Evolutionary conservation across 148 eudicot species (phyloP), one percentile per base, ranked within the genome.

Genomic region (Fallopia convolvulus): DNA sequence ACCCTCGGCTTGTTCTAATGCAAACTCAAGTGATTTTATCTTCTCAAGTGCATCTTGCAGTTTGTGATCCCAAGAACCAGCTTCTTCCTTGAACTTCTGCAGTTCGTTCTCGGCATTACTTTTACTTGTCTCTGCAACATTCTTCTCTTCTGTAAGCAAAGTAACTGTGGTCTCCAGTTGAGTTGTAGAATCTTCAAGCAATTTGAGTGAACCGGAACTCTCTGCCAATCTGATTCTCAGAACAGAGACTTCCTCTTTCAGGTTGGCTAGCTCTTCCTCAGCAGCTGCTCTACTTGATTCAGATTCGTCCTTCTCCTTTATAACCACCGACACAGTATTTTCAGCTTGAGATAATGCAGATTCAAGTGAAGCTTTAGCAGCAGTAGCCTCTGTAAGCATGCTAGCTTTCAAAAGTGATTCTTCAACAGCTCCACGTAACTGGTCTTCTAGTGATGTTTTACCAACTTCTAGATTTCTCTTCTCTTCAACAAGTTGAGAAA

Each of bases 141-240:
- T 85, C 55, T 86, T 85, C 79, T 95, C 98, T 79, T 88, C 90
- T 65, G 84, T 75, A 74, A 95, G 86, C 66, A 58, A 75, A 77
- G 87, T 78, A 75, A 85, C 76, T 76, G 85, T 84, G 74, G 80
- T 82, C 75, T 95, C 87, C 68, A 85, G 75, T n/a, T 87, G 83
- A 82, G 84, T 83, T 36, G 87, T 79, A 52, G 89, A 86, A 77
- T 90, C 90, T 86, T 95, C 97, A 73, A 92, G 94, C 74, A 85
- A 81, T 79, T 83, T 87, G 73, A 91, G 83, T 75, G 87, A 88
- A 75, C 80, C 72, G 50, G 86, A 84, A 74, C 90, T 89, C 70
- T 87, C 92, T 58, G 82, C 79, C 61, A 90, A 85, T 83, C 84
- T 86, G 60, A 78, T 68, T 58, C 84, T 80, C 80, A 85, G 83